Evolutionary conservation across 2,329 filamentous ascomycete genomes (phyloP), one percentile per base, ranked within the genome.

Genomic region (Colletotrichum camelliae): DNA sequence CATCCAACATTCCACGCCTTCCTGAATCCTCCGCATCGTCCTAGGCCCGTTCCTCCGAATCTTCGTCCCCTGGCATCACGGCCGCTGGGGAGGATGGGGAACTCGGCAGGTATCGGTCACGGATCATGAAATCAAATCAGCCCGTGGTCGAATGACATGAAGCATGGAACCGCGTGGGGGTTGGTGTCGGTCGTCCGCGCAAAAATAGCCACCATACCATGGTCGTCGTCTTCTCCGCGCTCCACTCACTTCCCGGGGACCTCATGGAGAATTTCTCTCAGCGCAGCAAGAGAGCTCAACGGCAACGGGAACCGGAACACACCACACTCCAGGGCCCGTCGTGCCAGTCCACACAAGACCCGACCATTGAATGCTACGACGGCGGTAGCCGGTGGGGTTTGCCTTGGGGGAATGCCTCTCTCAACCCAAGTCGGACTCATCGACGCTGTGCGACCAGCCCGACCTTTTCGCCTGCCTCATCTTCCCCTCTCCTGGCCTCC

Each of bases 91-190:
- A 29, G 24, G 10, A 72, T 72, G 62, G 70, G 6, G 21, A 29
- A 58, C 62, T 60, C 62, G 33, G 27, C 55, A 60, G 64, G 62
- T 72, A 16, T 73, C 70, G 37, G 65, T 58, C 55, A n/a, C 37
- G 29, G 21, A 57, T 55, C 55, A 64, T 57, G 69, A 52, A 39
- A 57, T 39, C 71, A 57, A 64, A 61, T 48, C 64, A 72, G 71
- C 33, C 43, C 31, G 21, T 67, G 52, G 67, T 72, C 72, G 72
- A 74, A 74, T 70, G 58, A 65, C 57, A 31, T 70, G 58, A 75
- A 31, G 62, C 72, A 67, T 67, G 55, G 52, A 71, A 39, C 69
- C 62, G 73, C 73, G 69, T 72, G 73, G 69, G 72, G 72, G 69
- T 52, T 67, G 55, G 29, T 9, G 52, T 71, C 52, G 61, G 52